A percentile compares a stretch with the other conserved stretches of the same genome.
phyloP scores from a whole-genome alignment of 805 yeast species.

The Debaryomyces castellii region DNA sequence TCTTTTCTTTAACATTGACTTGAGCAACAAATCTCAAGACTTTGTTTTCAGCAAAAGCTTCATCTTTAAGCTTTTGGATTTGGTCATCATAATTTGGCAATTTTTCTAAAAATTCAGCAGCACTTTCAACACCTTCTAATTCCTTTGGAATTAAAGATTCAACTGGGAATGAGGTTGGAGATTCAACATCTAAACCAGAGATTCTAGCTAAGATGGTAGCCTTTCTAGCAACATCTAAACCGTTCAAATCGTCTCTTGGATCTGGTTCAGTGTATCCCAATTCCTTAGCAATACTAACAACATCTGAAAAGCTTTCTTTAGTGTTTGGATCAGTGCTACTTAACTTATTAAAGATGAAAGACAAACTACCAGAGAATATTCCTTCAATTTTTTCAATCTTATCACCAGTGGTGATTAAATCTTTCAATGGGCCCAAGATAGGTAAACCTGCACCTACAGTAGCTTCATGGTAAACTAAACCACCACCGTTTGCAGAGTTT shows the following conservation, averaged over 20 bases:
- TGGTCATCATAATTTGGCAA: constrained; percentile 83
- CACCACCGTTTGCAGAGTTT: constrained; percentile 51
- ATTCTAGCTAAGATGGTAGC: constrained; percentile 94
- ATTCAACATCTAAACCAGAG: constrained; percentile 79
- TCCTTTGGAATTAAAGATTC: constrained; percentile 89
- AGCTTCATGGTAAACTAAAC: constrained; percentile 94
- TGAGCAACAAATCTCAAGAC: constrained; percentile 93
- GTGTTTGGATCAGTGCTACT: constrained; percentile 62
- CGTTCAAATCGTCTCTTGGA: constrained; percentile 98
- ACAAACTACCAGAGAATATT: constrained; percentile 91
- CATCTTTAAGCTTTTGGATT: constrained; percentile 71
- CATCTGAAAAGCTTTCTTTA: constrained; percentile 78
- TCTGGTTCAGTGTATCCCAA: constrained; percentile 98
- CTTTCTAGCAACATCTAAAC: constrained; percentile 97
- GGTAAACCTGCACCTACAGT: constrained; percentile 99
- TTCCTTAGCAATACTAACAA: constrained; percentile 83
- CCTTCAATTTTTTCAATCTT: constrained; percentile 91
- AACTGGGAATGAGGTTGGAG: constrained; percentile 91
- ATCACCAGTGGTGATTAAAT: constrained; percentile 90
- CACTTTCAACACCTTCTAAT: constrained; percentile 70
- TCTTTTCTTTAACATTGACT: constrained; percentile 70
- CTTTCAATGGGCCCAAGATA: constrained; percentile 82
- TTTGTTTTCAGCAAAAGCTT: constrained; percentile 79
- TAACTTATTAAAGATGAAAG: constrained; percentile 92
- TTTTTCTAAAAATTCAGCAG: constrained; percentile 74